Evolutionary conservation across 2,329 filamentous ascomycete genomes (phyloP).

Genomic region (Trichoderma gracile): DNA sequence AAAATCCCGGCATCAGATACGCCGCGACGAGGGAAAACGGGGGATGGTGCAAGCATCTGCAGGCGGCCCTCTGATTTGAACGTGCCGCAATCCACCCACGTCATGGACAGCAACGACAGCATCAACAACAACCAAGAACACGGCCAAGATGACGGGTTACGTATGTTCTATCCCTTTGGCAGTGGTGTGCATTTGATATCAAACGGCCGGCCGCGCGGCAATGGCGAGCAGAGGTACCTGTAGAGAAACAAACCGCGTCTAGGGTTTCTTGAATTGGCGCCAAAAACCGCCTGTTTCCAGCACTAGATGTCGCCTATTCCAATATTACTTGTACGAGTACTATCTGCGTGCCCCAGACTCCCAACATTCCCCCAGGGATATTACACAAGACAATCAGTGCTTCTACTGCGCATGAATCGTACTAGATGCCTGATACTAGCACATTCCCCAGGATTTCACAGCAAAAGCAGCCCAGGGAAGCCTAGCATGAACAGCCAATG

Average conservation of each 20-base stretch:
- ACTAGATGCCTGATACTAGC: too few species aligned
- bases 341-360: constrained; percentile 11
- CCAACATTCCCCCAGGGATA: constrained; percentile 1
- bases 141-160: too few species aligned
- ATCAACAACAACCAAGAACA: not conserved
- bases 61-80: constrained; percentile 17
- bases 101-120: constrained; percentile 23
- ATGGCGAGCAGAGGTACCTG: too few species aligned
- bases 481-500: constrained; percentile 13
- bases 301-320: too few species aligned
- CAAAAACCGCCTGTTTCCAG: not conserved
- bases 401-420: too few species aligned
- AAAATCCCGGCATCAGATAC: constrained; percentile 1
- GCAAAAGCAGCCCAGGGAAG: not conserved
- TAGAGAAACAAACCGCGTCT: not conserved
- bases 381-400: not conserved
- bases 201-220: too few species aligned
- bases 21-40: not conserved
- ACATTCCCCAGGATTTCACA: constrained; percentile 25
- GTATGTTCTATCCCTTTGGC: too few species aligned
- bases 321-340: too few species aligned
- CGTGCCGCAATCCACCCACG: constrained; percentile 21
- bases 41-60: constrained; percentile 1
- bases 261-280: not conserved
- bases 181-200: too few species aligned